Conservation (phyloP, 768 basidiomycete species). For the Inosperma sp. region DNA sequence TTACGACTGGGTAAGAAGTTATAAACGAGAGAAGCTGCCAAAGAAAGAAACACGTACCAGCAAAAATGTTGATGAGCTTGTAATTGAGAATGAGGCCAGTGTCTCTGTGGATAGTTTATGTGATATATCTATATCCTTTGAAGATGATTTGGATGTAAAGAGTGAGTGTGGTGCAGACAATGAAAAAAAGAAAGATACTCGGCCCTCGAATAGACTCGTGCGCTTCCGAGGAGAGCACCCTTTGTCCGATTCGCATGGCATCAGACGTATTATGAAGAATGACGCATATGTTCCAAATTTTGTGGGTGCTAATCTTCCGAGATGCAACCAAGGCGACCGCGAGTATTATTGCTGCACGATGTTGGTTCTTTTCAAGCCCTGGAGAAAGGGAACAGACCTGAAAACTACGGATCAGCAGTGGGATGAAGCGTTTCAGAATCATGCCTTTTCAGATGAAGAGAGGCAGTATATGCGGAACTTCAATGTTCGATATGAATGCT, state of each 20-base stretch:
- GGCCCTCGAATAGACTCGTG: neutral
- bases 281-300: constrained; percentile 22
- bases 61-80: neutral
- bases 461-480: constrained; percentile 19
- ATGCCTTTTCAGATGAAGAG: constrained; percentile 7
- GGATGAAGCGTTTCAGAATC: constrained; percentile 6
- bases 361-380: constrained; percentile 30
- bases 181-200: neutral
- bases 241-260: neutral
- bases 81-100: neutral
- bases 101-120: neutral
- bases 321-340: constrained; percentile 28
- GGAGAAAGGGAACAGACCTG: constrained; percentile 25
- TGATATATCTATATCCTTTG: neutral
- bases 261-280: neutral
- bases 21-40: neutral
- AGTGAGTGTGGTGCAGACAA: neutral
- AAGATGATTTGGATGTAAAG: neutral
- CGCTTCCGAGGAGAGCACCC: neutral
- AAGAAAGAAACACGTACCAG: neutral
- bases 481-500: constrained; percentile 33
- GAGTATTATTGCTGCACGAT: constrained; percentile 31
- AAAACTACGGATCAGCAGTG: constrained; percentile 10
- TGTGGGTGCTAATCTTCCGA: constrained; percentile 27
- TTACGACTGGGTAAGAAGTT: constrained; percentile 6